These are phyloP conservation scores for Colletotrichum aenigma DNA, from an alignment of 2,329 filamentous ascomycete species.

Conservation along the genomic window DNA sequence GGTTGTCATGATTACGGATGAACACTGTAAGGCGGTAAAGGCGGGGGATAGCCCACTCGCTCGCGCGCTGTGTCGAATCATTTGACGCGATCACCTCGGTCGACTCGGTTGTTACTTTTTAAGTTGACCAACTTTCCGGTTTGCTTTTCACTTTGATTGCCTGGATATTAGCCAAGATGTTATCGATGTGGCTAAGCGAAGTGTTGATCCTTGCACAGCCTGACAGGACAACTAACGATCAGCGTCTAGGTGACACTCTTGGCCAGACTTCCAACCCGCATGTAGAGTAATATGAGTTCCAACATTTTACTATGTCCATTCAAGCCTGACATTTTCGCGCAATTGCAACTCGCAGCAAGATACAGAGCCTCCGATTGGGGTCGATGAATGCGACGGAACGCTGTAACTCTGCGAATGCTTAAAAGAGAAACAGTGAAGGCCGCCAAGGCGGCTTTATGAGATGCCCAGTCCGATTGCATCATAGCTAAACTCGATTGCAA, in stretches of 20 bases:
- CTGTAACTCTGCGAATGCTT: background rate
- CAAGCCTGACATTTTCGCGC: background rate
- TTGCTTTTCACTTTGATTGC: background rate
- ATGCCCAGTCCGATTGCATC: background rate
- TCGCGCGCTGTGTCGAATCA: background rate
- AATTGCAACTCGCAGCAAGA: background rate
- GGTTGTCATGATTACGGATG: background rate
- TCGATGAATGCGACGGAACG: background rate
- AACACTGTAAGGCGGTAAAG: background rate
- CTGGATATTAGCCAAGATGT: background rate
- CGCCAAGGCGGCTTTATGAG: background rate
- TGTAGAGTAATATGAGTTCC: background rate
- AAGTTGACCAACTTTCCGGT: background rate
- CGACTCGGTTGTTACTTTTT: background rate
- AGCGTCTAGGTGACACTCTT: background rate
- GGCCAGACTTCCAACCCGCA: background rate
- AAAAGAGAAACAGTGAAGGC: background rate
- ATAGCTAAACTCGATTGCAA: background rate
- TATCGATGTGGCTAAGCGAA: background rate
- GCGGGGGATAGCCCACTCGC: background rate
- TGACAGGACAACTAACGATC: background rate
- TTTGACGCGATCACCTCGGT: background rate
- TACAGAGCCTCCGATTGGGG: background rate
- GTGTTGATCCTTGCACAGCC: background rate
- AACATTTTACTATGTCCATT: fast-evolving